These are phyloP conservation scores for Starmerella davenportii DNA, from an alignment of 805 yeast species.

Conservation along the genomic window DNA sequence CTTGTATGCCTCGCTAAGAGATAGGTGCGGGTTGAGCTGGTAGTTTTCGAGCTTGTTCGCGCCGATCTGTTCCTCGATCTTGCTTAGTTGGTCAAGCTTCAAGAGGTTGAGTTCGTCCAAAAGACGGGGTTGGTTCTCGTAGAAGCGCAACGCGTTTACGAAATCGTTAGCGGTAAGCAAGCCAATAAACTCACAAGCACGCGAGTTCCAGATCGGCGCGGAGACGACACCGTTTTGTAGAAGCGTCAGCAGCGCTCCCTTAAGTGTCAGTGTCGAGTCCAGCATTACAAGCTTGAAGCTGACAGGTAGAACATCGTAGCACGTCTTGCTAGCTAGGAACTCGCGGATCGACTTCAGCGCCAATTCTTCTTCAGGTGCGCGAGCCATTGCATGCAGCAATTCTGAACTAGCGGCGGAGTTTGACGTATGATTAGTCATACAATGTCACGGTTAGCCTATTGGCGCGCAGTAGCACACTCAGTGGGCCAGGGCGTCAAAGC, in stretches of 20 bases:
- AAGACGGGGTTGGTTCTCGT: conserved; percentile 69
- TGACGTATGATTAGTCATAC: too few relatives aligned
- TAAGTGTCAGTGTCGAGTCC: conserved; percentile 77
- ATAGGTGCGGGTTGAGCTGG: conserved; percentile 77
- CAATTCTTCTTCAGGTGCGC: conserved; percentile 20
- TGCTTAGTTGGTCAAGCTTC: conserved; percentile 68
- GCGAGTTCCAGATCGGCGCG: conserved; percentile 92
- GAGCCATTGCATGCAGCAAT: background rate
- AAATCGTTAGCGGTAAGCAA: conserved; percentile 80
- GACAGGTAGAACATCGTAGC: conserved; percentile 93
- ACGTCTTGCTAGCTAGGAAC: conserved; percentile 74
- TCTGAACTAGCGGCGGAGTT: too few relatives aligned
- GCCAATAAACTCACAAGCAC: conserved; percentile 82
- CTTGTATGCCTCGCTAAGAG: conserved; percentile 81
- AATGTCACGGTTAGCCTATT: too few relatives aligned
- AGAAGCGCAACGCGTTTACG: conserved; percentile 86
- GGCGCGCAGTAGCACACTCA: too few relatives aligned
- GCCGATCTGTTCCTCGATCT: conserved; percentile 73
- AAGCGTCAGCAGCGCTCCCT: conserved; percentile 74
- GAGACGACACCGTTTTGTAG: conserved; percentile 87
- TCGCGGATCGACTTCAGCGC: conserved; percentile 69
- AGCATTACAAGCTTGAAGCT: conserved; percentile 81
- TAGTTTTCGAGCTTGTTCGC: conserved; percentile 72
- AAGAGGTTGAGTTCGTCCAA: conserved; percentile 73
- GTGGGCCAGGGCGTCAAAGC: too few relatives aligned